Evolutionary conservation across 78 protist genomes (phyloP), one percentile per base, ranked within the genome.

Genomic region (Pelomyxa schiedti): DNA sequence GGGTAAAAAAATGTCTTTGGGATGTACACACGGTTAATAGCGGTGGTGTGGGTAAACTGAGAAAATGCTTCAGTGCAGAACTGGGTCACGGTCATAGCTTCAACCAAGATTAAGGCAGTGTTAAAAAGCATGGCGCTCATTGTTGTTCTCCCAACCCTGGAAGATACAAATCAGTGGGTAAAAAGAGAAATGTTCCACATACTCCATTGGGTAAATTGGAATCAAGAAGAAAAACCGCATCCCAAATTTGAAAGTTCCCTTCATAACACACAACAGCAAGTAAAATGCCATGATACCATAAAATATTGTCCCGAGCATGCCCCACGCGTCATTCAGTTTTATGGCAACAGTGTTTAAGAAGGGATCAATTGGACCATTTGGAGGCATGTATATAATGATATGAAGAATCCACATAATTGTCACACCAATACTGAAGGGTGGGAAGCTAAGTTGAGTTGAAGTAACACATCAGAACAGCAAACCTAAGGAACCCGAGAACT

Each of bases 61-160:
- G 35, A 9, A 66, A 89, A 89, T 36, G 90, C 68, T 8, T 2
- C 7, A 28, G 75, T 24, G 66, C 86, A 79, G 64, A 89, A 89
- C 35, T 86, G 90, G 3, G 74, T 5, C n/a, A 82, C 81, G 2
- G 93, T 41, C 71, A 89, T 28, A 58, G 88, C 39, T 66, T 78
- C 63, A 35, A 83, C 28, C 32, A 78, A 58, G 32, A 90, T 67
- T 42, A 90, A 26, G 66, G 75, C 74, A 0, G 71, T 24, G 76
- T 90, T 90, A 82, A 90, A 90, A 29, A 90, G 43, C 39, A 90
- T 69, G 9, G 91, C 82, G 84, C 80, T 90, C 91, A 86, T 79
- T 63, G 74, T 22, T 58, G 94, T 90, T 30, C 16, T 76, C 26
- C 76, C 72, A 26, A 40, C 3, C 63, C 63, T 47, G 22, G 22